Conservation (phyloP, 2,329 filamentous ascomycete species). For the Penicillium paneum region DNA sequence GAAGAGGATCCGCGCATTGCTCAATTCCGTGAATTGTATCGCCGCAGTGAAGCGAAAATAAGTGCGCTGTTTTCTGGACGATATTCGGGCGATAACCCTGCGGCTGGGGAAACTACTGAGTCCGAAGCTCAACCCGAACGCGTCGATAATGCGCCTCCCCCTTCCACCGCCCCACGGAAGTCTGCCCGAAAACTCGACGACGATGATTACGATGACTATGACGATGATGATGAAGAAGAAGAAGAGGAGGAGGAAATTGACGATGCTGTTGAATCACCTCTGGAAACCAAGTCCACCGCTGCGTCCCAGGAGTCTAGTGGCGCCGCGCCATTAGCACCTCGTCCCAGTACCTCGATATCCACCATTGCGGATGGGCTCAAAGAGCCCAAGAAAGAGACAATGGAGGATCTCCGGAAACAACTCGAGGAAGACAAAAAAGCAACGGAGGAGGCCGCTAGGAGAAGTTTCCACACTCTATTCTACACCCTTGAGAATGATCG, state of each 20-base stretch:
- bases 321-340: conserved; percentile 67
- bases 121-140: conserved; percentile 37
- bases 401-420: conserved; percentile 87
- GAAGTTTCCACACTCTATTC: conserved; percentile 88
- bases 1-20: conserved; percentile 68
- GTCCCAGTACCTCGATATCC: conserved; percentile 61
- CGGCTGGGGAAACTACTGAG: conserved; percentile 49
- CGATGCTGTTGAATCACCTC: conserved; percentile 46
- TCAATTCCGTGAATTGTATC: conserved; percentile 74
- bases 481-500: conserved; percentile 94
- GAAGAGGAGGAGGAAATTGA: conserved; percentile 58
- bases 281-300: conserved; percentile 51
- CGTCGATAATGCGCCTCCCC: conserved; percentile 48
- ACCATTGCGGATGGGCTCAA: conserved; percentile 61
- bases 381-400: conserved; percentile 58
- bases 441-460: conserved; percentile 83
- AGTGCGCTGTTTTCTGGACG: conserved; percentile 65
- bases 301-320: conserved; percentile 56
- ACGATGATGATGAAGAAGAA: conserved; percentile 61
- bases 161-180: conserved; percentile 50
- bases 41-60: conserved; percentile 72
- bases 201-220: conserved; percentile 68
- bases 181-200: conserved; percentile 74
- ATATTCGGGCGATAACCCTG: conserved; percentile 28
- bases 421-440: conserved; percentile 88